A percentile compares a stretch with the other conserved stretches of the same genome.
phyloP scores from a whole-genome alignment of 2,329 filamentous ascomycete species.

The Elsinoe batatas region DNA sequence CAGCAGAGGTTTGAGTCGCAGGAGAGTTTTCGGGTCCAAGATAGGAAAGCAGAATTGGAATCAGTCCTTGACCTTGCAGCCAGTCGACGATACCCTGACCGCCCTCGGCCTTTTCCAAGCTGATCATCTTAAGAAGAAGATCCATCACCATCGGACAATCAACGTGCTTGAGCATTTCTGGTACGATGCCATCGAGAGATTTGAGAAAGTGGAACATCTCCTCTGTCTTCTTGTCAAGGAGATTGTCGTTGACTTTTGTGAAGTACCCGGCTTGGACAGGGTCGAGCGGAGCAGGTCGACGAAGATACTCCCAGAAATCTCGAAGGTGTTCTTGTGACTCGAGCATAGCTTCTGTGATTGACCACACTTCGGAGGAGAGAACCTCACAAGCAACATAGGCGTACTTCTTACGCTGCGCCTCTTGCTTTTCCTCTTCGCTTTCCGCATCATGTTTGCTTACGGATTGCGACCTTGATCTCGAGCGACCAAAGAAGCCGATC shows the following conservation, averaged over 20 bases:
- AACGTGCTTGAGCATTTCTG: slow-evolving; percentile 81
- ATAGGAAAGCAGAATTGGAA: slow-evolving; percentile 78
- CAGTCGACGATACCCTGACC: slow-evolving; percentile 94
- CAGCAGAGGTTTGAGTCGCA: slow-evolving; percentile 89
- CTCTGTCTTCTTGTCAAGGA: slow-evolving; percentile 95
- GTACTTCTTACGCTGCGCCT: slow-evolving; percentile 87
- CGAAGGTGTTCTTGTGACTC: slow-evolving; percentile 69
- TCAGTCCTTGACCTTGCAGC: slow-evolving; percentile 80
- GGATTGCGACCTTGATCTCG: slow-evolving; percentile 35
- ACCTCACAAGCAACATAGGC: slow-evolving; percentile 90
- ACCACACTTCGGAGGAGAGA: slow-evolving; percentile 91
- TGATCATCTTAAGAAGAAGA: slow-evolving; percentile 90
- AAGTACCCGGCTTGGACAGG: slow-evolving; percentile 95
- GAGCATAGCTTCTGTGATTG: slow-evolving; percentile 85
- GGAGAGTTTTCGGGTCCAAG: slow-evolving; percentile 75
- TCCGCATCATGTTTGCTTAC: slow-evolving; percentile 29
- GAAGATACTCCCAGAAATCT: slow-evolving; percentile 86
- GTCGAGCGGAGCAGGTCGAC: slow-evolving; percentile 74
- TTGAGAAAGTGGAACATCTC: slow-evolving; percentile 92
- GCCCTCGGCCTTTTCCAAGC: slow-evolving; percentile 81
- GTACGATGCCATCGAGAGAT: slow-evolving; percentile 67
- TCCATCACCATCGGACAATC: slow-evolving; percentile 99
- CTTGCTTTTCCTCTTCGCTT: slow-evolving; percentile 58
- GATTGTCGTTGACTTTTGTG: slow-evolving; percentile 95
- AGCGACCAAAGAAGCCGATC: slow-evolving; percentile 38